These are phyloP conservation scores for Chytriomyces sp. DNA, from an alignment of 192 early-diverging fungal genomes.

Conservation along the genomic window DNA sequence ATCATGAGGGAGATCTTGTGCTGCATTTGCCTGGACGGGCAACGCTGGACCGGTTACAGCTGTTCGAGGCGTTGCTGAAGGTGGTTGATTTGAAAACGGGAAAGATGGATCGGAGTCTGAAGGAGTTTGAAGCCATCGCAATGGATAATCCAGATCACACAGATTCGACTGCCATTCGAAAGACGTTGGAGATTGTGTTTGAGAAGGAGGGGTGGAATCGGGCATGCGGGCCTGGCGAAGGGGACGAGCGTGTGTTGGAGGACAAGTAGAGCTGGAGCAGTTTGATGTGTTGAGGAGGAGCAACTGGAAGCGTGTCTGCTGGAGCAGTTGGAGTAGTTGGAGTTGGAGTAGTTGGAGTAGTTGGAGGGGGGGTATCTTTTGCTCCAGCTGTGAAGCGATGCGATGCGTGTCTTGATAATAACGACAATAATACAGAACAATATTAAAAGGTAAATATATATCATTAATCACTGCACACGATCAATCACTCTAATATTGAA, in stretches of 20 bases:
- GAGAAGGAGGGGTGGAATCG: slow-evolving; percentile 12
- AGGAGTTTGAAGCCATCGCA: background rate
- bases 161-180: background rate
- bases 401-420: too few relatives aligned
- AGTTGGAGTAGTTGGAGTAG: too few relatives aligned
- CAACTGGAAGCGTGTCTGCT: too few relatives aligned
- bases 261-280: too few relatives aligned
- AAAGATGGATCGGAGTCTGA: background rate
- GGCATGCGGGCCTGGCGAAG: slow-evolving; percentile 3
- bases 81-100: slow-evolving; percentile 13
- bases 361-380: too few relatives aligned
- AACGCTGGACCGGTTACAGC: background rate
- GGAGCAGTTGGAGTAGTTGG: too few relatives aligned
- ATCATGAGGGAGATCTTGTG: slow-evolving; percentile 15
- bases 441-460: too few relatives aligned
- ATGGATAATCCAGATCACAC: background rate
- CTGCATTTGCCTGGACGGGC: slow-evolving; percentile 12
- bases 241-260: background rate
- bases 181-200: background rate
- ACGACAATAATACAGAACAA: too few relatives aligned
- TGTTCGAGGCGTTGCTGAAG: background rate
- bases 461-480: too few relatives aligned
- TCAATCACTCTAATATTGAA: too few relatives aligned
- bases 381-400: too few relatives aligned
- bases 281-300: too few relatives aligned